Percentiles rank a stretch among this genome's conserved stretches.
These are phyloP conservation scores for Chimonanthus praecox DNA, from an alignment of 164 flowering plant genomes.

Conservation along the genomic window DNA sequence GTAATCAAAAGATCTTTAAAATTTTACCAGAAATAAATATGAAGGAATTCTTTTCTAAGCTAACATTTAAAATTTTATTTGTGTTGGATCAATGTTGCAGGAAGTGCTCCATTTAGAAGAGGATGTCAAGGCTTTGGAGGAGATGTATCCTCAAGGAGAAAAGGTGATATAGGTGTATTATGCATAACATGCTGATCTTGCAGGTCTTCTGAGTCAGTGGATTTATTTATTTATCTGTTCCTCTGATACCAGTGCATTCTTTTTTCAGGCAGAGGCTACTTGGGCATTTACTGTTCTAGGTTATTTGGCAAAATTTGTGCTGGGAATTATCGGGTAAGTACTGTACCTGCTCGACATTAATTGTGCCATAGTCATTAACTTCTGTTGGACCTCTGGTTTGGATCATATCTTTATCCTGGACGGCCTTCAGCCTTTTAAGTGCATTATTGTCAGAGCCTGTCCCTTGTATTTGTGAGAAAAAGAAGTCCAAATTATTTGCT, in stretches of 20 bases:
- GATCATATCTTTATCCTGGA: no score
- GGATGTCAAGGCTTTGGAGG: constrained; percentile 90
- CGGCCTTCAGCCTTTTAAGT: no score
- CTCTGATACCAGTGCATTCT: constrained; percentile 4
- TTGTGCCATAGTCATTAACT: no score
- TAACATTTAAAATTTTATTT: not conserved
- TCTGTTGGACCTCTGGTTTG: no score
- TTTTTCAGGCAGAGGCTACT: constrained; percentile 79
- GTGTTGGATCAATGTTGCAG: constrained; percentile 33
- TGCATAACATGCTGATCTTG: not conserved
- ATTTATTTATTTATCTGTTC: not conserved
- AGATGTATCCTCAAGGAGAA: constrained; percentile 99
- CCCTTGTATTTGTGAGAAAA: no score
- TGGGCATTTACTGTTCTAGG: constrained; percentile 99
- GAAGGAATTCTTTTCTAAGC: no score
- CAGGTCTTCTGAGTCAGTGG: not conserved
- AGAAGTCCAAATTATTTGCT: no score
- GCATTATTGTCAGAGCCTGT: no score
- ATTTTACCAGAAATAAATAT: no score
- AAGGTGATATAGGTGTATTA: constrained; percentile 40
- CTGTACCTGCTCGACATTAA: not conserved
- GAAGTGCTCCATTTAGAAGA: constrained; percentile 92
- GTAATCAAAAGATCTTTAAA: no score
- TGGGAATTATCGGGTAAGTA: constrained; percentile 82
- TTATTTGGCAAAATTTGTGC: constrained; percentile 77